Evolutionary conservation across 2,329 filamentous ascomycete species (phyloP).

Genomic region (Metarhizium humberi): DNA sequence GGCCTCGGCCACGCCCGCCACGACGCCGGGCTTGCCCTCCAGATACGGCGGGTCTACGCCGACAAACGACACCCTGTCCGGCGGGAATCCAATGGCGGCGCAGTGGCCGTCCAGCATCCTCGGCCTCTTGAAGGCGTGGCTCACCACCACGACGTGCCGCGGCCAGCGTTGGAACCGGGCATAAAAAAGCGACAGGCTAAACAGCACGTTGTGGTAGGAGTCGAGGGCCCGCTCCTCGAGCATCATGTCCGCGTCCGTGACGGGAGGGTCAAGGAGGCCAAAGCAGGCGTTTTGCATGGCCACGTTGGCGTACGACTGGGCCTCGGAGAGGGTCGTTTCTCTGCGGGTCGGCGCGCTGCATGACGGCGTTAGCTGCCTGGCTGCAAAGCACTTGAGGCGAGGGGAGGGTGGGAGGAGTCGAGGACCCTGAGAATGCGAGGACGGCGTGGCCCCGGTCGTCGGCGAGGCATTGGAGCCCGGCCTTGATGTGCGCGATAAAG

Average conservation of each 20-base stretch:
- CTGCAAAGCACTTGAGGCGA: not conserved
- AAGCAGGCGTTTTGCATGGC: conserved; percentile 38
- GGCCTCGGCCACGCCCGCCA: conserved; percentile 32
- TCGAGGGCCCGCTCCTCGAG: conserved; percentile 69
- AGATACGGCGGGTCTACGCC: conserved; percentile 56
- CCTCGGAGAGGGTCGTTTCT: conserved; percentile 49
- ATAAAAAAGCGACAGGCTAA: conserved; percentile 51
- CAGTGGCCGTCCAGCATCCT: conserved; percentile 54
- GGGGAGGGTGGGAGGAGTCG: conserved; percentile 6
- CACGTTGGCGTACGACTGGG: conserved; percentile 51
- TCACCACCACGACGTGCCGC: conserved; percentile 49
- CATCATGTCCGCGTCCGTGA: conserved; percentile 27
- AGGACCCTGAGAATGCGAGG: conserved; percentile 65
- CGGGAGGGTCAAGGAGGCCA: conserved; percentile 19
- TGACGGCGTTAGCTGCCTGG: not conserved
- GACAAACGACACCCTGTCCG: conserved; percentile 37
- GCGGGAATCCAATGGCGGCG: conserved; percentile 46
- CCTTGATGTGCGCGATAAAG: conserved; percentile 66
- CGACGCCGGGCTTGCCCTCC: conserved; percentile 21
- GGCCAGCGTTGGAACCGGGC: conserved; percentile 41
- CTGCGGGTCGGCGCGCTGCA: conserved; percentile 50
- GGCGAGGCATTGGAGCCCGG: conserved; percentile 47
- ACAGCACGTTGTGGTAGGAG: conserved; percentile 77
- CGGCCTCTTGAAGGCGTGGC: conserved; percentile 58
- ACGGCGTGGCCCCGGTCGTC: conserved; percentile 33